phyloP scores from a whole-genome alignment of 257 asterid genomes.

The Gentiana straminea region DNA sequence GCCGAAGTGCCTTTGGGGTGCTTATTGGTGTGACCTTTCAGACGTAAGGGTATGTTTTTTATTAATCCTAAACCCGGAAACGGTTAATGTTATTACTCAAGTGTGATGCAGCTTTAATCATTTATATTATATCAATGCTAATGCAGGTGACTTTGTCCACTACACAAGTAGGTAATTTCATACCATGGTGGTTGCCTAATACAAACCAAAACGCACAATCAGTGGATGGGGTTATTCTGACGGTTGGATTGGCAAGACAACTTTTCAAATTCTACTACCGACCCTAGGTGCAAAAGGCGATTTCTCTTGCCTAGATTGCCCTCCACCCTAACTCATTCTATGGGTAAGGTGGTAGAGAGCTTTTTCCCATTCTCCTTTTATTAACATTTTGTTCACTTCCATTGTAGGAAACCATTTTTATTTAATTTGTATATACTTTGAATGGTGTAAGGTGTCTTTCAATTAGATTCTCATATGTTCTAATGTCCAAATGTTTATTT shows the following conservation, averaged over 20 bases:
- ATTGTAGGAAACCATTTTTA: too few relatives aligned
- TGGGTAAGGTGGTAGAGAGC: constrained; percentile 9
- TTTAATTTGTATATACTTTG: too few relatives aligned
- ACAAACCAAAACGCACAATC: constrained; percentile 96
- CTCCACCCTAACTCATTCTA: constrained; percentile 31
- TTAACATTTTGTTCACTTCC: too few relatives aligned
- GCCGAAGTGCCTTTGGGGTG: constrained; percentile 2
- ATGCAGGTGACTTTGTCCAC: constrained; percentile 62
- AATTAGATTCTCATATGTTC: too few relatives aligned
- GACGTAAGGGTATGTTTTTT: constrained; percentile 10
- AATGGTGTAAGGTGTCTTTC: too few relatives aligned
- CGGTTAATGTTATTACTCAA: background rate
- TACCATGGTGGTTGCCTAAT: constrained; percentile 89
- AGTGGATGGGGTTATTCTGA: constrained; percentile 96
- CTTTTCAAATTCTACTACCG: constrained; percentile 83
- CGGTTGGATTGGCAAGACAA: constrained; percentile 97
- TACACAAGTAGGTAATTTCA: constrained; percentile 79
- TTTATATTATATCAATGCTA: constrained; percentile 6
- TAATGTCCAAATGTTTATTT: too few relatives aligned
- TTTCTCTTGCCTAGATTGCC: too few relatives aligned
- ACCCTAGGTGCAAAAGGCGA: constrained; percentile 22
- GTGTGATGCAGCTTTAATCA: background rate
- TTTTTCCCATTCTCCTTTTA: background rate
- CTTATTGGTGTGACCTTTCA: too few relatives aligned
- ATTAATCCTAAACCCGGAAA: background rate